Evolutionary conservation across 371 early-diverging fungal species (phyloP), one percentile per base, ranked within the genome.

Genomic region (Rhizopus stolonifer): DNA sequence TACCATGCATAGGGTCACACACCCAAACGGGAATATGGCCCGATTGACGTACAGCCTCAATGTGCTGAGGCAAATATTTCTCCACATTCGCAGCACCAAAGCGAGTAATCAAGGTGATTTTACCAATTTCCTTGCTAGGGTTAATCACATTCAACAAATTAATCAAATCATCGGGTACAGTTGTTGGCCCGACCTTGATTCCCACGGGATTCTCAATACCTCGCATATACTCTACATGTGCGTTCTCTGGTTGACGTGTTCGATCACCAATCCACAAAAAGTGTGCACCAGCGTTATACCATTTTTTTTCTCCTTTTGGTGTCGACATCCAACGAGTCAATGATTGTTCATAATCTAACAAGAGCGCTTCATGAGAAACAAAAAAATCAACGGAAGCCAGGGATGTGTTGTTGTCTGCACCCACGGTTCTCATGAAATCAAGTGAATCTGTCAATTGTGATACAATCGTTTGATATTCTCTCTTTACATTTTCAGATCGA

Each of bases 191-290:
- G 7, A 94, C 93, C 65, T 98, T 98, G 67, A 98, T 85, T 44
- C 98, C 98, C 39, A 98, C 88, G 1, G 98, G 98, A 71, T 98
- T 98, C 54, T 81, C 84, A 29, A 98, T 84, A 18, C 97, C 97
- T 52, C 92, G 80, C 70, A 96, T 94, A 74, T 94, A 98, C 62
- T 98, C 96, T 15, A 98, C 84, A 56, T 98, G 98, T 0, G 92
- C 98, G 31, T 94, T 94, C 67, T 93, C 87, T 8, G 95, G 81
- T 65, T 96, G 96, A 18, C 98, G 84, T 7, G 98, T 98, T 46
- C 98, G 87, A 72, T 98, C 98, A 19, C 98, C 98, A 52, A 96
- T 92, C 98, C 98, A 98, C 69, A 98, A 77, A 69, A 93, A 96
- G 70, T 96, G 96, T 4, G 95, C 81, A 11, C 93, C 91, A 9